Evolutionary conservation across 331 rosid genomes (phyloP), one percentile per base, ranked within the genome.

Genomic region (Quercus tomentella): DNA sequence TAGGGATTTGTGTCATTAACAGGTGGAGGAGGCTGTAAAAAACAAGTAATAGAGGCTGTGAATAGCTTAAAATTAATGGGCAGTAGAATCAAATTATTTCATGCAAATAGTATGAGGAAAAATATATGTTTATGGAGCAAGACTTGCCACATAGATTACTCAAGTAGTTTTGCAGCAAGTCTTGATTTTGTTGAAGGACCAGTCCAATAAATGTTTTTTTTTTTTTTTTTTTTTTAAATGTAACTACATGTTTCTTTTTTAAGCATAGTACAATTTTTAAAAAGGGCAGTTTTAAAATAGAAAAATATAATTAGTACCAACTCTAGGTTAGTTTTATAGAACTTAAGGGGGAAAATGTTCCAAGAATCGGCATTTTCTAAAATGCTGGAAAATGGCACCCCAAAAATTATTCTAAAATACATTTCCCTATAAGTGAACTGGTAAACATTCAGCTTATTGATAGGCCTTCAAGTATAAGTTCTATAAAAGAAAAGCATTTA

Each of bases 1-100:
- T 96, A 96, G 2, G 99, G 99, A 77, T 96, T 96, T 82, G 99
- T 96, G 77, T 96, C 99, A 67, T 93, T 93, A 74, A 91, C 98
- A 6, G 98, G 98, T 37, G 99, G 98, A 83, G 99, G 98, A 11
- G 98, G 99, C 99, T 93, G 93, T 75, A 86, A 4, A 79, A 25
- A 68, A 82, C 74, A 77, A 43, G 76, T 75, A 78, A 56, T 74
- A 75, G 85, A 78, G 71, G 37, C 54, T 62, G 68, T 85, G 83
- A 89, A 78, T 84, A 25, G 70, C 45, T 75, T 76, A 84, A 49
- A 55, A 71, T 49, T 66, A 76, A 76, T 28, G 68, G 45, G 80
- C 79, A 82, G 49, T 71, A 15, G 66, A 73, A 57, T 76, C 76
- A 75, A 79, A 62, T 56, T 65, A 83, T 73, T 75, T 73, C 49